Percentiles rank a stretch among this genome's conserved stretches.
Conservation (phyloP, 202 grass and related monocot species). For the Schoenoplectus triqueter region DNA sequence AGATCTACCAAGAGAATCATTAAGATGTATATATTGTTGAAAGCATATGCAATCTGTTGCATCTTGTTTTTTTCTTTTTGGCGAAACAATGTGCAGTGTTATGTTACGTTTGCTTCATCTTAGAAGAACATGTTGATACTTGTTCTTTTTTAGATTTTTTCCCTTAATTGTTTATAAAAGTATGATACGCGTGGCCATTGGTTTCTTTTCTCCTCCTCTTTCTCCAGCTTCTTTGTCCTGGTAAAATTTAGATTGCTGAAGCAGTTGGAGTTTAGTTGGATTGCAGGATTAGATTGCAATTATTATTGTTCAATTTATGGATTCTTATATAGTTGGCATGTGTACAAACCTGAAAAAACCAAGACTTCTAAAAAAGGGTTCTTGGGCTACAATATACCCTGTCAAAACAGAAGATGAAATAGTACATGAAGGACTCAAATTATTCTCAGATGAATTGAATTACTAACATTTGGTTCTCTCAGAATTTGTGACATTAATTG, state of each 20-base stretch:
- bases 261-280: background rate
- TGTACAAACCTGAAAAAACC: constrained; percentile 2
- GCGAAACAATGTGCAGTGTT: background rate
- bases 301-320: background rate
- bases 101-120: background rate
- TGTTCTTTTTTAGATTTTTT: background rate
- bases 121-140: background rate
- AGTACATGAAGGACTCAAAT: too few relatives aligned
- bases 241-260: background rate
- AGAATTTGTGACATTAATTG: too few relatives aligned
- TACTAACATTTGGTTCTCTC: too few relatives aligned
- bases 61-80: background rate
- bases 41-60: background rate
- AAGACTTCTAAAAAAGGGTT: background rate
- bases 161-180: background rate
- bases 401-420: background rate
- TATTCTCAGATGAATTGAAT: too few relatives aligned
- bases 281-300: background rate
- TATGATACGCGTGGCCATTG: background rate
- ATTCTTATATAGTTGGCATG: constrained; percentile 5
- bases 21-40: background rate
- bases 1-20: constrained; percentile 57
- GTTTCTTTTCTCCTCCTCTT: background rate
- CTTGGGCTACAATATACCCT: background rate
- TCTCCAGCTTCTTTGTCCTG: background rate